A percentile compares a stretch with the other conserved stretches of the same genome.
Evolutionary conservation across 2,329 filamentous ascomycete species (phyloP).

Genomic region (Diaporthe eres): DNA sequence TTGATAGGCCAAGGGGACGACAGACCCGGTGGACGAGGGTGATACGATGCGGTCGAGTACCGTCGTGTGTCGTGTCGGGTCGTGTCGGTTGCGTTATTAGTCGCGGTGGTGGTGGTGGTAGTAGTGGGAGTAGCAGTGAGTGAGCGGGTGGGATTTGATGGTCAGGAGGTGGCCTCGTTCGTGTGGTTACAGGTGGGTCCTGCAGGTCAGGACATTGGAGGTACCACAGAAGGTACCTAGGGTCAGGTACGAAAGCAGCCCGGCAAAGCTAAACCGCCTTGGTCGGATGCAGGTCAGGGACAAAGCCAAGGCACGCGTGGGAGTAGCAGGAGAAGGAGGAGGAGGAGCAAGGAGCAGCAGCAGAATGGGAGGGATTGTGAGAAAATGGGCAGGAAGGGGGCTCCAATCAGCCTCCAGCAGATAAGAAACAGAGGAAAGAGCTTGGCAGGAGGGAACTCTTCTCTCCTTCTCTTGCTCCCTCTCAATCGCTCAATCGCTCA

Average conservation of each 20-base stretch:
- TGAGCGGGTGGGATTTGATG: background rate
- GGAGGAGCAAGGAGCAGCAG: background rate
- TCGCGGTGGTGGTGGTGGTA: background rate
- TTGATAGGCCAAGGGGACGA: background rate
- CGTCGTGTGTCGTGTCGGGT: background rate
- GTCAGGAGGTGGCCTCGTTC: conserved; percentile 19
- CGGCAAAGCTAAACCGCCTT: conserved; percentile 16
- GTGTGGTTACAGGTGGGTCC: background rate
- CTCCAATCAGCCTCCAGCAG: background rate
- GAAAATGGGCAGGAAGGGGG: background rate
- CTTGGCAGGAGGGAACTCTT: background rate
- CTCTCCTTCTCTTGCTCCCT: background rate
- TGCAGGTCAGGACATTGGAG: conserved; percentile 6
- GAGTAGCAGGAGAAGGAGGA: background rate
- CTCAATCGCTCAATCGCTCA: background rate
- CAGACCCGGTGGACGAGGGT: background rate
- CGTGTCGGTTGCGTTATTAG: background rate
- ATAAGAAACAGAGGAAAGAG: background rate
- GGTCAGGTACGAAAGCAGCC: conserved; percentile 18
- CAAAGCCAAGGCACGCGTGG: conserved; percentile 13
- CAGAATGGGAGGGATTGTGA: background rate
- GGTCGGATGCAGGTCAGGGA: conserved; percentile 16
- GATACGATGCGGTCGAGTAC: background rate
- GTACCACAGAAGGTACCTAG: background rate
- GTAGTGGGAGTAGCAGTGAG: background rate